A percentile compares a stretch with the other conserved stretches of the same genome.
phyloP scores from a whole-genome alignment of 2,329 filamentous ascomycete genomes.

The Cercospora nicotianae region DNA sequence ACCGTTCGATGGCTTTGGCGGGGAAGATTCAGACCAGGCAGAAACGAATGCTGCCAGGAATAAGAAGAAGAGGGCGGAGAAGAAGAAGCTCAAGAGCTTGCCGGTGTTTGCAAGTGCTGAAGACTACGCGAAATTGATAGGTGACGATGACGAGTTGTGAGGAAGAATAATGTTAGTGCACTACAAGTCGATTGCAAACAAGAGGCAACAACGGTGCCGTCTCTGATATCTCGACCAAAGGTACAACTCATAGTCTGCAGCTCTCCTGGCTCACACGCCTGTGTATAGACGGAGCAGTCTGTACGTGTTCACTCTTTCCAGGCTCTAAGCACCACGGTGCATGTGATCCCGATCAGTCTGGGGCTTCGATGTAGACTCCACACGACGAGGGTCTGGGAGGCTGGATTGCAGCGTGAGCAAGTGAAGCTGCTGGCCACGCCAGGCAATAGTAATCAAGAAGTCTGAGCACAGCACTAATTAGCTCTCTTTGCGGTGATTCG shows the following conservation, averaged over 20 bases:
- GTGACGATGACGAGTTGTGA: conserved; percentile 28
- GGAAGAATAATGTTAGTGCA: neutral
- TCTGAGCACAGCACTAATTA: neutral
- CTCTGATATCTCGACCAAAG: neutral
- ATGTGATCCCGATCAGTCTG: neutral
- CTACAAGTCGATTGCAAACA: neutral
- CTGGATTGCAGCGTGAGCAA: neutral
- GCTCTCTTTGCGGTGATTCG: neutral
- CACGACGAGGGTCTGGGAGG: neutral
- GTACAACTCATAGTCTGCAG: neutral
- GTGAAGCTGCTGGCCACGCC: neutral
- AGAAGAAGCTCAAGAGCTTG: conserved; percentile 81
- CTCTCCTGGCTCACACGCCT: neutral
- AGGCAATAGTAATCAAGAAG: neutral
- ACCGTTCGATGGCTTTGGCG: conserved; percentile 53
- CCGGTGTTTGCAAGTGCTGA: conserved; percentile 92
- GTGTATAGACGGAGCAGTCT: neutral
- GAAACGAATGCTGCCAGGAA: conserved; percentile 45
- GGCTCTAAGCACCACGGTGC: neutral
- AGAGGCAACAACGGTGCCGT: neutral
- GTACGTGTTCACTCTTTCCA: neutral
- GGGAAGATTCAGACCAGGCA: conserved; percentile 51
- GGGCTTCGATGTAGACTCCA: neutral
- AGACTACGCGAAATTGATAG: conserved; percentile 74
- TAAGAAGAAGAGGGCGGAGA: conserved; percentile 59